These are phyloP conservation scores for Dactylellina cionopaga DNA, from an alignment of 2,329 filamentous ascomycete species.

Conservation along the genomic window DNA sequence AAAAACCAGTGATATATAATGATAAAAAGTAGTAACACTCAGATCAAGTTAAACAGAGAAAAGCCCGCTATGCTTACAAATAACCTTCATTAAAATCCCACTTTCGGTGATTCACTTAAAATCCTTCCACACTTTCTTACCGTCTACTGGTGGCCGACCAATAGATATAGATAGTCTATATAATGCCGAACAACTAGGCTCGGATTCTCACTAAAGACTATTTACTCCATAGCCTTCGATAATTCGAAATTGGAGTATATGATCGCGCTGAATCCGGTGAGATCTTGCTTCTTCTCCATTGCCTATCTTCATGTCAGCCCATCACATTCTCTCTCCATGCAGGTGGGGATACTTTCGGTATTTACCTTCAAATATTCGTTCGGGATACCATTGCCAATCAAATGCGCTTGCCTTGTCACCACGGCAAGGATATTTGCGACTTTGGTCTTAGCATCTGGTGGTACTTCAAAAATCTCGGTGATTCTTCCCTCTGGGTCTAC, in stretches of 20 bases:
- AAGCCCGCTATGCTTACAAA: constrained; percentile 22
- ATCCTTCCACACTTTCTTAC: no score
- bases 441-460: constrained; percentile 67
- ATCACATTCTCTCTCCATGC: no score
- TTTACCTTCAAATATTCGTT: constrained; percentile 73
- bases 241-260: constrained; percentile 83
- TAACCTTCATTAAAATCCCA: constrained; percentile 27
- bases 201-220: not conserved
- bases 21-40: constrained; percentile 5
- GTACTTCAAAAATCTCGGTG: constrained; percentile 67
- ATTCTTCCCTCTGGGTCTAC: constrained; percentile 59
- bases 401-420: constrained; percentile 88
- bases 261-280: constrained; percentile 85
- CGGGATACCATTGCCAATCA: constrained; percentile 80
- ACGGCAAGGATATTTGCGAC: constrained; percentile 90
- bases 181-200: not conserved
- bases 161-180: not conserved
- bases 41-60: constrained; percentile 1
- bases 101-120: no score
- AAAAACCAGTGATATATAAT: not conserved
- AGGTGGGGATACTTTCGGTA: no score
- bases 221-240: constrained; percentile 34
- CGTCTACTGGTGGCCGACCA: no score
- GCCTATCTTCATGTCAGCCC: constrained; percentile 69
- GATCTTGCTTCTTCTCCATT: constrained; percentile 78